Evolutionary conservation across 139 green algal genomes (phyloP), one percentile per base, ranked within the genome.

Genomic region (Gonium pectorale): DNA sequence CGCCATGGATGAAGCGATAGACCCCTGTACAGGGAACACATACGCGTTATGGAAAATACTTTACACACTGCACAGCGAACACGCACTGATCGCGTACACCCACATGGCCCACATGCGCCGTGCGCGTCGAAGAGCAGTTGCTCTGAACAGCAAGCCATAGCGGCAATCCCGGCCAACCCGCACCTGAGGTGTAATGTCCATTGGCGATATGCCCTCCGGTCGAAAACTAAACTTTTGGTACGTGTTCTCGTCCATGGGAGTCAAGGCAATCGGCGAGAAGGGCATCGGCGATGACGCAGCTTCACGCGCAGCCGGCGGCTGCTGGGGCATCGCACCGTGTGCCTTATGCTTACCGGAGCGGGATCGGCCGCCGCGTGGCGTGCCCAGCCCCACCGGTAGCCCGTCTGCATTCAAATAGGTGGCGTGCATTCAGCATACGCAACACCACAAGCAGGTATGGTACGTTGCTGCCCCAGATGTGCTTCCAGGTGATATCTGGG

Each of bases 171-270:
- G 2, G n/a, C 3, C 49, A 56, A 17, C 13, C 49, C 17, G 8
- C 31, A 82, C 75, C 75, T 82, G 75, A 1, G 75, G 75, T 5
- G 75, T 82, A 26, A 82, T 82, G 59, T 82, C 75, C 75, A 82
- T 82, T 8, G 75, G 75, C 6, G 75, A 82, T 7, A 21, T n/a
- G 21, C n/a, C 56, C 17, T n/a, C 56, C 24, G 56, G 13, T 17
- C 17, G 49, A 13, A 44, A 35, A 4, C 64, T 35, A 1, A 5
- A 11, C 51, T 67, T 67, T 33, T 67, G 71, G 35, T 69, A 81
- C 7, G 73, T 81, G 56, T 81, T 38, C 1, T 8, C 73, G 27
- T 69, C 75, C 33, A 82, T 82, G 15, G 75, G 75, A 3, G 75
- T 82, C 59, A 71, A 35, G 4, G 75, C 35, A 29, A 82, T 51